phyloP scores from a whole-genome alignment of 306 rosid genomes.

The Castanea sativa region DNA sequence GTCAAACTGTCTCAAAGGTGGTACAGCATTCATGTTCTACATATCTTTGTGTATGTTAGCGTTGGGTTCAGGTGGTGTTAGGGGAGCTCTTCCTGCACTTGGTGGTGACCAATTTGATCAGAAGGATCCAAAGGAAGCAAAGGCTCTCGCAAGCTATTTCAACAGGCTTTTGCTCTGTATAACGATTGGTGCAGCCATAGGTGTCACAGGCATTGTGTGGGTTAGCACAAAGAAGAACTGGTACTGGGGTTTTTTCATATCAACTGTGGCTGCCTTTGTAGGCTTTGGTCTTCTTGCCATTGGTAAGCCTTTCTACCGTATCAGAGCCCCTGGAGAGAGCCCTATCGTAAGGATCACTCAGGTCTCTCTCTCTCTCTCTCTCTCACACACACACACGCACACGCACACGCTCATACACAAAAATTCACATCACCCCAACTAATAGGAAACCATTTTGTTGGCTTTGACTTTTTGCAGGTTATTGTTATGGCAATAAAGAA shows the following conservation, averaged over 20 bases:
- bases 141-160: constrained; percentile 67
- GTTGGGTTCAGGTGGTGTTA: constrained; percentile 71
- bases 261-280: constrained; percentile 43
- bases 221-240: constrained; percentile 48
- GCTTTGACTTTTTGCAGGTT: constrained; percentile 39
- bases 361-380: constrained; percentile 27
- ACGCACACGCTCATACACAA: not conserved
- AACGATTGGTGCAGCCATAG: constrained; percentile 57
- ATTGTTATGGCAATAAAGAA: constrained; percentile 64
- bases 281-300: constrained; percentile 55
- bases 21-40: constrained; percentile 48
- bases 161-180: constrained; percentile 62
- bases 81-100: constrained; percentile 69
- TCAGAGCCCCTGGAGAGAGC: constrained; percentile 52
- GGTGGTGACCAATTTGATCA: constrained; percentile 79
- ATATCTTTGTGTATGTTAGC: constrained; percentile 55
- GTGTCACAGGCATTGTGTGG: constrained; percentile 71
- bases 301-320: constrained; percentile 77
- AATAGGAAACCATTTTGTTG: not conserved
- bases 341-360: constrained; percentile 54
- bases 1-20: constrained; percentile 55
- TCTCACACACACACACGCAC: not conserved
- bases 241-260: constrained; percentile 74
- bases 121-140: constrained; percentile 53
- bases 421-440: not conserved